A percentile compares a stretch with the other conserved stretches of the same genome.
These are phyloP conservation scores for Crotalaria pallida DNA, from an alignment of 306 rosid genomes.

Conservation along the genomic window DNA sequence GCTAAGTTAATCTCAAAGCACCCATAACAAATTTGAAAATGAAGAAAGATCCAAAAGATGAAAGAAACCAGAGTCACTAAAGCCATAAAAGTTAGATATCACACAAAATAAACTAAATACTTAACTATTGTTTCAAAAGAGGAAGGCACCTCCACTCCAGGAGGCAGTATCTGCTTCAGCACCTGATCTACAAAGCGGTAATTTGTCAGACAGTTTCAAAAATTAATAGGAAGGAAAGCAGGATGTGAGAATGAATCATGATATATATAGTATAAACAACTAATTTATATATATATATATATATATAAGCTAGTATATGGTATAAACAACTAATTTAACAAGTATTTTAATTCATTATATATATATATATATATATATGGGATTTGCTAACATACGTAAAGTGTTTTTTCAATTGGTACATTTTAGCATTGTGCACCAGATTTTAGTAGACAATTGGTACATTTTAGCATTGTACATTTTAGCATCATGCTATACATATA, in stretches of 20 bases:
- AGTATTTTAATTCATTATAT: too few relatives aligned
- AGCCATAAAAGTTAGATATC: not conserved
- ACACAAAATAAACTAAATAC: constrained; percentile 38
- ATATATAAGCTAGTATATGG: too few relatives aligned
- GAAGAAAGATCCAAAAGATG: not conserved
- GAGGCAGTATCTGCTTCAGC: constrained; percentile 82
- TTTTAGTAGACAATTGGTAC: too few relatives aligned
- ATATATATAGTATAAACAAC: not conserved
- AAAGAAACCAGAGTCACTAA: constrained; percentile 3
- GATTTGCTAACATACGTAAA: too few relatives aligned
- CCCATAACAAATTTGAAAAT: not conserved
- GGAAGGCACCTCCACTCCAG: constrained; percentile 82
- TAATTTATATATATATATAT: not conserved
- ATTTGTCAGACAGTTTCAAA: not conserved
- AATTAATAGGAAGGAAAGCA: not conserved
- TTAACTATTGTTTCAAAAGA: constrained; percentile 95
- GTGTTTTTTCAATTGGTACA: too few relatives aligned
- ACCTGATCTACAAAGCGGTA: constrained; percentile 61
- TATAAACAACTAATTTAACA: not conserved
- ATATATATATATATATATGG: too few relatives aligned
- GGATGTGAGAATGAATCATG: not conserved
- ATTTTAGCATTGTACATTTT: too few relatives aligned
- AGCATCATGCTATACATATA: too few relatives aligned
- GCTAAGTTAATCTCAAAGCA: not conserved
- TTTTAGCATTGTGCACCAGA: too few relatives aligned